Conservation (phyloP, 768 basidiomycete species). For the Sporobolomyces pararoseus region DNA sequence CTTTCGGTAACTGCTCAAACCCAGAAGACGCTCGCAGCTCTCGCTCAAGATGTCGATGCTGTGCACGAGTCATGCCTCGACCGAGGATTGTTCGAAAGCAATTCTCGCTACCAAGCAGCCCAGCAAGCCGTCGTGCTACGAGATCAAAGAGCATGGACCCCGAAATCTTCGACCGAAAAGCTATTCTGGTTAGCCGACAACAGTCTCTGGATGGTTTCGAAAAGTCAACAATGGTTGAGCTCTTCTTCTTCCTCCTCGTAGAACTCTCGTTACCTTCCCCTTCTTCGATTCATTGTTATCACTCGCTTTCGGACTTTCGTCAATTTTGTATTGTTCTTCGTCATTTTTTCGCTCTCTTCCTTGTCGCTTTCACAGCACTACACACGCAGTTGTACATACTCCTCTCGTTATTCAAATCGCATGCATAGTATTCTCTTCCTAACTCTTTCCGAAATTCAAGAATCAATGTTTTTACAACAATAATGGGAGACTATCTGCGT, state of each 20-base stretch:
- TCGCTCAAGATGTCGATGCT: slow-evolving; percentile 79
- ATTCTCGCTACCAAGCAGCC: slow-evolving; percentile 91
- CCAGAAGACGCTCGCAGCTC: slow-evolving; percentile 69
- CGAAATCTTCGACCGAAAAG: slow-evolving; percentile 81
- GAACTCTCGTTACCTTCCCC: neutral
- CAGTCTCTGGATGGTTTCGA: slow-evolving; percentile 67
- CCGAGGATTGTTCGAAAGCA: slow-evolving; percentile 83
- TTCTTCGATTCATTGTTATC: neutral
- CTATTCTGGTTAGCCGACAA: slow-evolving; percentile 90
- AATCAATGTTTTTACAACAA: neutral
- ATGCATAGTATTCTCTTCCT: neutral
- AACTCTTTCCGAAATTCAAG: neutral
- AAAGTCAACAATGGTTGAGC: slow-evolving; percentile 32
- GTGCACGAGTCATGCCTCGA: slow-evolving; percentile 84
- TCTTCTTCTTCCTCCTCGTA: neutral
- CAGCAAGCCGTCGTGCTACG: slow-evolving; percentile 98
- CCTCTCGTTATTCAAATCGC: no score
- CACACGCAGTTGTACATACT: no score
- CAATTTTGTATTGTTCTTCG: neutral
- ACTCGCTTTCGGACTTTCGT: neutral
- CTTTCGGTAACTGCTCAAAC: slow-evolving; percentile 26
- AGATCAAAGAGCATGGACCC: slow-evolving; percentile 93
- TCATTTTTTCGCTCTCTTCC: no score
- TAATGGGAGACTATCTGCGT: neutral
- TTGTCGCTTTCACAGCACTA: no score